Conservation (phyloP, 257 asterid genomes). For the Solanum sejunctum region DNA sequence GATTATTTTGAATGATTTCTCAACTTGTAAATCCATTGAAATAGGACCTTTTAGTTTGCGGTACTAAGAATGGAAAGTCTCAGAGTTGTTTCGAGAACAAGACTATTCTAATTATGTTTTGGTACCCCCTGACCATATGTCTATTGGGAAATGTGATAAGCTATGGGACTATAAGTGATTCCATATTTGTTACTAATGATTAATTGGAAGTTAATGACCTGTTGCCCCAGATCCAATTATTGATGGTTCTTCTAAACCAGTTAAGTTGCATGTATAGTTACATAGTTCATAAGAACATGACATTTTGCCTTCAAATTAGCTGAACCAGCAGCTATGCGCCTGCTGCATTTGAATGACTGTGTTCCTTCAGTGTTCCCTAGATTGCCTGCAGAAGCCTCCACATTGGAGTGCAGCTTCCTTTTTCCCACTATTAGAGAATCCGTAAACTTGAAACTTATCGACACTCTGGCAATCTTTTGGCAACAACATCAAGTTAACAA, state of each 20-base stretch:
- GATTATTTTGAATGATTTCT: neutral
- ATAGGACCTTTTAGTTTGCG: neutral
- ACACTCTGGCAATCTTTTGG: neutral
- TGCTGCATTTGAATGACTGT: neutral
- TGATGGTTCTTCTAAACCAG: neutral
- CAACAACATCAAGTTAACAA: neutral
- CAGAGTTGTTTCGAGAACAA: neutral
- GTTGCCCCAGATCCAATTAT: neutral
- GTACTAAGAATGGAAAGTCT: neutral
- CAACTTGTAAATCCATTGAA: neutral
- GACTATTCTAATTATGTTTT: neutral
- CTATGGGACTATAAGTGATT: neutral
- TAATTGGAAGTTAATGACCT: neutral
- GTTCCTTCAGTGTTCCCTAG: neutral
- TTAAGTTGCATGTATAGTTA: neutral
- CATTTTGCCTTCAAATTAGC: neutral
- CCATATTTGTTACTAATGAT: neutral
- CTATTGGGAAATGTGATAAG: neutral
- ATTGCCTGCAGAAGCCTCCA: neutral
- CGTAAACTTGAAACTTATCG: neutral
- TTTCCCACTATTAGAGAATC: neutral
- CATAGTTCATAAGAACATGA: neutral
- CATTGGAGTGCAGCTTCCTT: neutral
- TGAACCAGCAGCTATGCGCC: neutral
- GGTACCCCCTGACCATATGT: neutral